Conservation (phyloP, 2,329 filamentous ascomycete genomes). For the Xylaria sp. region DNA sequence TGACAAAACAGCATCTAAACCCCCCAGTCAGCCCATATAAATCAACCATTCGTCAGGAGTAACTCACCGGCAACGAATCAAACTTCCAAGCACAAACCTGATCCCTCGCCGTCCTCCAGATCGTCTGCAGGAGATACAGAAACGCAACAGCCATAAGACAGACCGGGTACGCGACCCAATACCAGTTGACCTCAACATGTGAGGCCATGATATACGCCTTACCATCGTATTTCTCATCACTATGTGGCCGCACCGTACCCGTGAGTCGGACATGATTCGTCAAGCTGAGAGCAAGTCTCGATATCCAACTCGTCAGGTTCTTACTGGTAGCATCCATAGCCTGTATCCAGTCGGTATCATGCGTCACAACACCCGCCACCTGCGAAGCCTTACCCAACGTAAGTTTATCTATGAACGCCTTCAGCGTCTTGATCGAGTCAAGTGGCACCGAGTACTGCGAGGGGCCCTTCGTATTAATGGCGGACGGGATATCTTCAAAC, state of each 20-base stretch:
- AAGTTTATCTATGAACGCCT: conserved; percentile 32
- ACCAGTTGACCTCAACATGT: conserved; percentile 34
- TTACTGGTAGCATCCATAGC: conserved; percentile 34
- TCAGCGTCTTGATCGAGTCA: conserved; percentile 30
- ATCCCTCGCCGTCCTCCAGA: conserved; percentile 34
- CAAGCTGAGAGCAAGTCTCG: conserved; percentile 32
- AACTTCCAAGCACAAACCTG: conserved; percentile 37
- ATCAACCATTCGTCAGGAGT: background rate
- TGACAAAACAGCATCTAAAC: conserved; percentile 35
- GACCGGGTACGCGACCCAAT: conserved; percentile 35
- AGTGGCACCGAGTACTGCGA: conserved; percentile 32
- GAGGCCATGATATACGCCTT: conserved; percentile 28
- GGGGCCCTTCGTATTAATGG: conserved; percentile 25
- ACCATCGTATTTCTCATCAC: conserved; percentile 29
- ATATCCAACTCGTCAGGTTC: conserved; percentile 32
- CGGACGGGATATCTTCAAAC: conserved; percentile 30
- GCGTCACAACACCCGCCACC: conserved; percentile 27
- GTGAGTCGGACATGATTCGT: conserved; percentile 35
- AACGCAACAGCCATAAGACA: conserved; percentile 33
- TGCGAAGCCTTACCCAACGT: conserved; percentile 31
- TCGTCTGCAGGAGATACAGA: conserved; percentile 34
- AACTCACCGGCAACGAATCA: conserved; percentile 31
- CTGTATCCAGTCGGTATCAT: conserved; percentile 37
- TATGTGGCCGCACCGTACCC: conserved; percentile 21
- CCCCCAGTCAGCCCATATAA: background rate